phyloP scores from a whole-genome alignment of 73 alveolate species.

The Symbiodinium pilosum region DNA sequence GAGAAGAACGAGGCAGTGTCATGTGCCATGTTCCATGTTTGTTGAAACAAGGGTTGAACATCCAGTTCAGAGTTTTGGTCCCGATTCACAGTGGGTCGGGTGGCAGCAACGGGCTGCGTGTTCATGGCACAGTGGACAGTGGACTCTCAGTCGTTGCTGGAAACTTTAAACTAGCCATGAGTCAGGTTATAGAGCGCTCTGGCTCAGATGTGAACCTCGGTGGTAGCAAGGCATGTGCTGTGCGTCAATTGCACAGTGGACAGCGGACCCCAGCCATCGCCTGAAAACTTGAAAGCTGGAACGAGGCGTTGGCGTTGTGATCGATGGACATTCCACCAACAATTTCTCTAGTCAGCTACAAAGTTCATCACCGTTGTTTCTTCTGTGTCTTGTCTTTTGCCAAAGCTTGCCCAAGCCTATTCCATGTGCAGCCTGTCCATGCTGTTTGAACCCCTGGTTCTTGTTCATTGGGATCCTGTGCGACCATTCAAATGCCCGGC shows the following conservation, averaged over 20 bases:
- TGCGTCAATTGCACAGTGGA: not conserved
- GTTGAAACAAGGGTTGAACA: not conserved
- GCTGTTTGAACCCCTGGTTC: too few relatives aligned
- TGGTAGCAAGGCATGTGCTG: not conserved
- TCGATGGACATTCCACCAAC: not conserved
- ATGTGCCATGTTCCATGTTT: conserved; percentile 5
- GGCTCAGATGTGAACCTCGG: not conserved
- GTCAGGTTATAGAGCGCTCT: not conserved
- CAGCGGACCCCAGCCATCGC: conserved; percentile 16
- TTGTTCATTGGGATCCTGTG: too few relatives aligned
- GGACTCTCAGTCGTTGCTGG: not conserved
- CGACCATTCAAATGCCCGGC: too few relatives aligned
- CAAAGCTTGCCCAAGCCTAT: too few relatives aligned
- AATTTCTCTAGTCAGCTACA: not conserved
- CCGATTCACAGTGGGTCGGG: not conserved
- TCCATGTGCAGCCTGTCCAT: too few relatives aligned
- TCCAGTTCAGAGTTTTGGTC: conserved; percentile 5
- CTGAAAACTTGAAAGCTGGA: not conserved
- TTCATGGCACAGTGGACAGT: not conserved
- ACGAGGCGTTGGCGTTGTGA: not conserved
- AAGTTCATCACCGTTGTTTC: not conserved
- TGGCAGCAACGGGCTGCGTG: not conserved
- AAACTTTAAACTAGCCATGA: not conserved
- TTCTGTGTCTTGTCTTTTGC: not conserved
- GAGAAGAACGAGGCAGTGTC: not conserved